These are phyloP conservation scores for Cicer chorassanicum DNA, from an alignment of 306 rosid species.

Conservation along the genomic window DNA sequence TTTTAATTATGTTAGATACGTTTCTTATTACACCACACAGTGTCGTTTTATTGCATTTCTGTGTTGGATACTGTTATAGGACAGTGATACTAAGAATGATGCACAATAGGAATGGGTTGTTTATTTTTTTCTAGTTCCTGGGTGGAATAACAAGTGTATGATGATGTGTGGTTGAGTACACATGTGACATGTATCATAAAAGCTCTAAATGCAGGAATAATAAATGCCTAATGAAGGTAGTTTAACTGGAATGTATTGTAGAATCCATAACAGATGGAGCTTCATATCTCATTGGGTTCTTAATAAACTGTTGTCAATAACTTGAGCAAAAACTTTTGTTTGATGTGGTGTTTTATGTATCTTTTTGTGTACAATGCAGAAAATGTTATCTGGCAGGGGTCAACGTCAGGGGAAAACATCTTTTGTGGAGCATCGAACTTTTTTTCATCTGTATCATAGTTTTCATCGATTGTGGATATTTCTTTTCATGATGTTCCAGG, in stretches of 20 bases:
- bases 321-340: slow-evolving; percentile 31
- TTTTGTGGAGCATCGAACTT: slow-evolving; percentile 95
- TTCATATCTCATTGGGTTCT: not conserved
- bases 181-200: not conserved
- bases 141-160: not conserved
- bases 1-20: slow-evolving; percentile 14
- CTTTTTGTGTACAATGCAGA: slow-evolving; percentile 52
- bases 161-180: slow-evolving; percentile 16
- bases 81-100: slow-evolving; percentile 21
- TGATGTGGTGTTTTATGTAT: slow-evolving; percentile 6
- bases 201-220: not conserved
- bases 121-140: not conserved
- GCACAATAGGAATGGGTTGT: not conserved
- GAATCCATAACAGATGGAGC: not conserved
- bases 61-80: slow-evolving; percentile 12
- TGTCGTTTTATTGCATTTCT: slow-evolving; percentile 10
- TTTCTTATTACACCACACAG: not conserved
- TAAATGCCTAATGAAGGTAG: slow-evolving; percentile 15
- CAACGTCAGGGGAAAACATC: slow-evolving; percentile 84
- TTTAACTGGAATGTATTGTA: slow-evolving; percentile 10
- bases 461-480: slow-evolving; percentile 96
- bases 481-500: slow-evolving; percentile 99
- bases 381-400: slow-evolving; percentile 60
- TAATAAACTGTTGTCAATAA: slow-evolving; percentile 16
- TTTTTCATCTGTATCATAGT: slow-evolving; percentile 94